phyloP scores from a whole-genome alignment of 2,329 filamentous ascomycete genomes.

The Neoarthrinium moseri region DNA sequence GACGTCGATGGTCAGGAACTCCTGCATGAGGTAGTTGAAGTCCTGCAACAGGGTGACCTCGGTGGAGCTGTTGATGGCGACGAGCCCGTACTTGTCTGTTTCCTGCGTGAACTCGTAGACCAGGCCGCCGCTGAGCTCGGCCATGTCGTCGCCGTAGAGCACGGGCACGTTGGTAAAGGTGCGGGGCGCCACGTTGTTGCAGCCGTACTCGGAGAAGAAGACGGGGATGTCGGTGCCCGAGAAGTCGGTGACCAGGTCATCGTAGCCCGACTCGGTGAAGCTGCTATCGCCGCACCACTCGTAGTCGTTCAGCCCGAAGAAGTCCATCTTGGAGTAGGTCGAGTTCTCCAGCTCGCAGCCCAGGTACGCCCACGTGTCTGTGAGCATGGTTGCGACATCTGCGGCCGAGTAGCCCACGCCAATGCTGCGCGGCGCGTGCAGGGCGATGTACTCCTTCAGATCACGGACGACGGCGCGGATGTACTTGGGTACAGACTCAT shows the following conservation, averaged over 20 bases:
- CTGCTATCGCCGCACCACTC: constrained; percentile 67
- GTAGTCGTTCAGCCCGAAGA: constrained; percentile 71
- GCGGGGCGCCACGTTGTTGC: constrained; percentile 65
- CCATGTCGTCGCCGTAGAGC: constrained; percentile 59
- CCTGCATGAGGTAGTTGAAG: constrained; percentile 4
- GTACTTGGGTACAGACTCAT: constrained; percentile 51
- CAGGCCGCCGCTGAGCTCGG: constrained; percentile 67
- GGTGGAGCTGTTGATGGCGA: constrained; percentile 55
- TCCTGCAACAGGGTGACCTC: constrained; percentile 19
- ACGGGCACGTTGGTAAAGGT: constrained; percentile 70
- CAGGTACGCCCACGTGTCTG: constrained; percentile 72
- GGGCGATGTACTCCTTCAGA: constrained; percentile 73
- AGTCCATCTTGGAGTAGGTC: constrained; percentile 60
- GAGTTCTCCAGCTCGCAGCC: constrained; percentile 59
- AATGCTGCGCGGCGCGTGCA: constrained; percentile 62
- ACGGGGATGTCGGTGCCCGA: constrained; percentile 63
- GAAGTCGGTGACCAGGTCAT: constrained; percentile 62
- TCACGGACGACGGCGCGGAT: constrained; percentile 70
- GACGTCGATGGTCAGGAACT: constrained; percentile 29
- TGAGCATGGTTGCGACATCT: constrained; percentile 67
- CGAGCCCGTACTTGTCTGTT: constrained; percentile 59
- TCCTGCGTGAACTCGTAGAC: constrained; percentile 79
- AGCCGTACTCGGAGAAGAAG: constrained; percentile 77
- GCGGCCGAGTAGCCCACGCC: constrained; percentile 77
- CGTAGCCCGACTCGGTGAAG: constrained; percentile 58